Conservation (phyloP, 75 land plant species). For the Isoetes taiwanensis region DNA sequence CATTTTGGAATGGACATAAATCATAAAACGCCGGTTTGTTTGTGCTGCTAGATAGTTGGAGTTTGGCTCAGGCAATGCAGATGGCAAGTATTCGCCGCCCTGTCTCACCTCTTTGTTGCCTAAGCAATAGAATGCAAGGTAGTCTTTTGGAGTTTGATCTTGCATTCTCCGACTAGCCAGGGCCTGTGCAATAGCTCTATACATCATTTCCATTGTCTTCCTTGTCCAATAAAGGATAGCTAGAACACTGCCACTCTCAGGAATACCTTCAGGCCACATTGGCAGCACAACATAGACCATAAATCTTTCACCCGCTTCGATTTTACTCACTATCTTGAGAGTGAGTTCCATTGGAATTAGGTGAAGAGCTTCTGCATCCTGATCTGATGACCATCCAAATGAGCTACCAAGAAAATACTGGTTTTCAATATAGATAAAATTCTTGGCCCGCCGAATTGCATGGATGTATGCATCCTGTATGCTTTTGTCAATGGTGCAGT, state of each 20-base stretch:
- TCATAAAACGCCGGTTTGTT: conserved; percentile 28
- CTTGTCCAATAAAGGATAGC: conserved; percentile 29
- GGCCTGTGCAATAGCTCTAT: conserved; percentile 23
- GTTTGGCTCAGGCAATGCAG: conserved; percentile 20
- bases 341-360: conserved; percentile 69
- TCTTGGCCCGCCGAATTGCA: conserved; percentile 75
- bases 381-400: conserved; percentile 45
- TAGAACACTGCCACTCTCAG: conserved; percentile 20
- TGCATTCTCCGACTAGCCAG: conserved; percentile 11
- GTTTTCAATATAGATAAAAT: conserved; percentile 85
- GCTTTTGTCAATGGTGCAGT: conserved; percentile 71
- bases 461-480: conserved; percentile 85
- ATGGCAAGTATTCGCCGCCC: conserved; percentile 17
- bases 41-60: conserved; percentile 30
- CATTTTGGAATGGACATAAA: conserved; percentile 46
- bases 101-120: conserved; percentile 36
- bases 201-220: conserved; percentile 41
- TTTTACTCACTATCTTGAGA: conserved; percentile 72
- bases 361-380: conserved; percentile 49
- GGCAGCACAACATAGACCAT: conserved; percentile 17
- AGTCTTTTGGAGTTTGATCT: conserved; percentile 22
- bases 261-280: not conserved
- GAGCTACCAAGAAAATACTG: conserved; percentile 90
- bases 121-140: conserved; percentile 43
- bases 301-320: conserved; percentile 73